phyloP scores from a whole-genome alignment of 176 grass and related monocot species.

The Carex cristatella region DNA sequence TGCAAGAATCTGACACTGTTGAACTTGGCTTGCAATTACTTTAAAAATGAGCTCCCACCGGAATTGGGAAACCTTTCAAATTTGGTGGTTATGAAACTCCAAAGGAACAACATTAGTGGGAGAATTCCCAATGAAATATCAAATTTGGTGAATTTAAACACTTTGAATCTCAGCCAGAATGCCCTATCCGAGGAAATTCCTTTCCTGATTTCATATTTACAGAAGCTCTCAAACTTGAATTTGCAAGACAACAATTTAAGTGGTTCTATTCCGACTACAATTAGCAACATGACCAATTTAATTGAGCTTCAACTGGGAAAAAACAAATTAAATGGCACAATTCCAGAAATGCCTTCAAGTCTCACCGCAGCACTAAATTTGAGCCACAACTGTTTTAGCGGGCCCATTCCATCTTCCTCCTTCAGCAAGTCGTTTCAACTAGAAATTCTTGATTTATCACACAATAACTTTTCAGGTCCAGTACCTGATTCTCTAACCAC shows the following conservation, averaged over 20 bases:
- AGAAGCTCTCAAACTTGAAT: slow-evolving; percentile 37
- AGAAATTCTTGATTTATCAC: slow-evolving; percentile 81
- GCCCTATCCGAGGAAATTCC: slow-evolving; percentile 41
- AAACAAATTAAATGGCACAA: slow-evolving; percentile 42
- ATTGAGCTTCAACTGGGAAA: slow-evolving; percentile 49
- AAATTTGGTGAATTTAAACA: slow-evolving; percentile 13
- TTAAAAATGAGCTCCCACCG: slow-evolving; percentile 28
- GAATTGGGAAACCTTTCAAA: slow-evolving; percentile 28
- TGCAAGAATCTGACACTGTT: slow-evolving; percentile 40
- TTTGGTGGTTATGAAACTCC: slow-evolving; percentile 48
- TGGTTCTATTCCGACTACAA: slow-evolving; percentile 33
- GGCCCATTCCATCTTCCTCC: slow-evolving; percentile 31
- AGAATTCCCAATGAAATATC: slow-evolving; percentile 21
- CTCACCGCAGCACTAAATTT: slow-evolving; percentile 48
- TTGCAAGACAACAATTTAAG: slow-evolving; percentile 36
- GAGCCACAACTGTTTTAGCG: slow-evolving; percentile 43
- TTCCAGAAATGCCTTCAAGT: slow-evolving; percentile 37
- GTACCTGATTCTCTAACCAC: slow-evolving; percentile 12
- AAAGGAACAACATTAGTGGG: slow-evolving; percentile 35
- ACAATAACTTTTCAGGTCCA: slow-evolving; percentile 47
- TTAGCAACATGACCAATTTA: background rate
- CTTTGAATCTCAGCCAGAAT: slow-evolving; percentile 65
- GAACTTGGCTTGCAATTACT: slow-evolving; percentile 54
- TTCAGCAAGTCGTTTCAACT: background rate
- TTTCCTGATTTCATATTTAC: background rate